Evolutionary conservation across 768 basidiomycete species (phyloP).

Genomic region (Boletus bicolor): DNA sequence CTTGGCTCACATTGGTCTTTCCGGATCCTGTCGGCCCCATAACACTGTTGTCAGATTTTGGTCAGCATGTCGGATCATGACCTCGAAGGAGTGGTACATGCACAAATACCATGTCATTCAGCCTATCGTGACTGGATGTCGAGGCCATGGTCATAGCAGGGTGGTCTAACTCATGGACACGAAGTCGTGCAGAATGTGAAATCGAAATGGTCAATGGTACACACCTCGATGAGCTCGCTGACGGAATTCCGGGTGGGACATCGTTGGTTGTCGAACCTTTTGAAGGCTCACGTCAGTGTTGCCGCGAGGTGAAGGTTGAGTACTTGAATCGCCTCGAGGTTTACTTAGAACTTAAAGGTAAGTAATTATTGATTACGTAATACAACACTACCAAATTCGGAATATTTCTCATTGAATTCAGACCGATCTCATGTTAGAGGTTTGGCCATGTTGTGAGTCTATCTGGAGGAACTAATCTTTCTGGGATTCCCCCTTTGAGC

Average conservation of each 20-base stretch:
- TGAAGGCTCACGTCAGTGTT: not conserved
- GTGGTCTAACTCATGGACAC: not conserved
- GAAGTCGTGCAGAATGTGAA: not conserved
- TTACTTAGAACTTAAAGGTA: too few relatives aligned
- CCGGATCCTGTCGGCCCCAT: constrained; percentile 4
- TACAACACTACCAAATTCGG: too few relatives aligned
- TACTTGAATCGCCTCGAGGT: too few relatives aligned
- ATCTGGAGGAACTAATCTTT: too few relatives aligned
- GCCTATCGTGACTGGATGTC: not conserved
- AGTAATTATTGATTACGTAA: too few relatives aligned
- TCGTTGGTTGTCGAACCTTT: constrained; percentile 1
- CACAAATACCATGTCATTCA: constrained; percentile 1
- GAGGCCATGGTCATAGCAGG: not conserved
- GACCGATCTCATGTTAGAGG: too few relatives aligned
- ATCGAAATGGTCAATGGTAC: not conserved
- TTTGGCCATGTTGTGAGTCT: too few relatives aligned
- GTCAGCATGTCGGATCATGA: not conserved
- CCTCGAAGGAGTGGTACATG: not conserved
- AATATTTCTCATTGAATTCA: too few relatives aligned
- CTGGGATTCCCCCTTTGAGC: too few relatives aligned
- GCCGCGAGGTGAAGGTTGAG: too few relatives aligned
- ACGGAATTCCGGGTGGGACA: not conserved
- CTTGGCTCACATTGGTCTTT: constrained; percentile 1
- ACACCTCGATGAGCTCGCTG: not conserved
- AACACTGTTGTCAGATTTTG: not conserved